A percentile compares a stretch with the other conserved stretches of the same genome.
phyloP scores from a whole-genome alignment of 139 green algal species.

The Tetraselmis striata region DNA sequence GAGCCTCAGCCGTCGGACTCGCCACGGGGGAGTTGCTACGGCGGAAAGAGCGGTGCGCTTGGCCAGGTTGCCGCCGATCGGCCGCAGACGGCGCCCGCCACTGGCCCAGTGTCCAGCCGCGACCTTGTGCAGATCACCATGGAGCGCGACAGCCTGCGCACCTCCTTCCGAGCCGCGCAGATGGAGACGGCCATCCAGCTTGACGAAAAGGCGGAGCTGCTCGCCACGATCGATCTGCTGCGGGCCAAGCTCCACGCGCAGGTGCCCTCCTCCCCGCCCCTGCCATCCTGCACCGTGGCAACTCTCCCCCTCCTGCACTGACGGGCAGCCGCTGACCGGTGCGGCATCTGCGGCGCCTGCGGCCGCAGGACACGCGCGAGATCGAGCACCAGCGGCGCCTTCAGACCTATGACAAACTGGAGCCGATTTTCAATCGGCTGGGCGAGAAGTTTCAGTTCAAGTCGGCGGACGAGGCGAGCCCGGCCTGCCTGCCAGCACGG shows the following conservation, averaged over 20 bases:
- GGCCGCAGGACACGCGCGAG: constrained; percentile 21
- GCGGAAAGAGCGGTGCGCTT: neutral
- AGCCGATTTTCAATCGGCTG: constrained; percentile 39
- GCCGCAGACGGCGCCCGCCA: neutral
- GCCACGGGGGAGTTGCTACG: too few relatives aligned
- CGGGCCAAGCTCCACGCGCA: constrained; percentile 18
- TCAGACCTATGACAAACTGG: constrained; percentile 29
- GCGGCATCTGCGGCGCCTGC: too few relatives aligned
- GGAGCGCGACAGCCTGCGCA: neutral
- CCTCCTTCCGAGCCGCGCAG: neutral
- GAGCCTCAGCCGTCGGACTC: too few relatives aligned
- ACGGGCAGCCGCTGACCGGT: too few relatives aligned
- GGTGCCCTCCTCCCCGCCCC: too few relatives aligned
- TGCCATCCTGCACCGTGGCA: too few relatives aligned
- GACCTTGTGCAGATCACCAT: neutral
- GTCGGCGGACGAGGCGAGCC: constrained; percentile 23
- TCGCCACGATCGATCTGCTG: constrained; percentile 36
- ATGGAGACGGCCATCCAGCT: neutral
- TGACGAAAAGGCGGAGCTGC: constrained; percentile 5
- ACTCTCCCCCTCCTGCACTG: too few relatives aligned
- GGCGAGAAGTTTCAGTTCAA: constrained; percentile 36
- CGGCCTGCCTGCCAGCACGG: too few relatives aligned
- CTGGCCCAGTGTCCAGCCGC: too few relatives aligned
- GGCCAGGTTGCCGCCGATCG: too few relatives aligned
- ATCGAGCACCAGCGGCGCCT: constrained; percentile 40